Percentiles rank a stretch among this genome's conserved stretches.
These are phyloP conservation scores for Arachis stenosperma DNA, from an alignment of 306 rosid genomes.

Conservation along the genomic window DNA sequence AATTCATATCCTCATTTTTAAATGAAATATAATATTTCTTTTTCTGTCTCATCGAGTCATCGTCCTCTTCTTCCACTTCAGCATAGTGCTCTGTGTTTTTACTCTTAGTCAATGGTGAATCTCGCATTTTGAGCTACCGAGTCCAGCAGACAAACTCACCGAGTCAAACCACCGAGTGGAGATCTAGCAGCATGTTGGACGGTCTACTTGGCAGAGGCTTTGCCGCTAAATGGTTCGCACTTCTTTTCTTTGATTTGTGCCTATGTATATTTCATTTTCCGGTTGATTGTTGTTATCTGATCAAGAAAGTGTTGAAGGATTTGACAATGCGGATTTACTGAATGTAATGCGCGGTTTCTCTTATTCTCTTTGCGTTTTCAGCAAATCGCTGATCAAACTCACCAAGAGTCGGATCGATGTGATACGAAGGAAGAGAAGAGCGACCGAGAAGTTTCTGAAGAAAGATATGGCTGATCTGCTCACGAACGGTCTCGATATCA, in stretches of 20 bases:
- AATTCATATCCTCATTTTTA: not conserved
- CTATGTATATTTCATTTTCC: not conserved
- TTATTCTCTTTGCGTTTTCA: conserved; percentile 31
- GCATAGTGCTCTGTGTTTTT: conserved; percentile 13
- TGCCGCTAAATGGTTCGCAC: conserved; percentile 72
- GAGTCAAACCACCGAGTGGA: conserved; percentile 35
- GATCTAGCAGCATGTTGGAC: conserved; percentile 67
- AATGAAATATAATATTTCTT: not conserved
- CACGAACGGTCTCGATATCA: conserved; percentile 67
- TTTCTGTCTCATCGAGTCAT: not conserved
- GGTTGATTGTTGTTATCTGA: not conserved
- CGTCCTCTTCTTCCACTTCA: conserved; percentile 18
- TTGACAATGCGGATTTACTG: conserved; percentile 22
- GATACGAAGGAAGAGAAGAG: conserved; percentile 87
- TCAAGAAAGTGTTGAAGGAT: not conserved
- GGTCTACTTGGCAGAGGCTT: conserved; percentile 81
- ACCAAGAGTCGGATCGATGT: conserved; percentile 86
- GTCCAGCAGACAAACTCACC: conserved; percentile 30
- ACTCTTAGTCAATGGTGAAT: conserved; percentile 35
- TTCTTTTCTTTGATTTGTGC: not conserved
- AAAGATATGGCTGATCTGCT: conserved; percentile 91
- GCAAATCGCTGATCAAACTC: conserved; percentile 78
- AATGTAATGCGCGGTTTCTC: not conserved
- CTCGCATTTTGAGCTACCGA: conserved; percentile 44
- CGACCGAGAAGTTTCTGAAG: conserved; percentile 88